Base-by-base conservation (phyloP, 768 basidiomycete species). In the Lactarius sanguifluus region DNA sequence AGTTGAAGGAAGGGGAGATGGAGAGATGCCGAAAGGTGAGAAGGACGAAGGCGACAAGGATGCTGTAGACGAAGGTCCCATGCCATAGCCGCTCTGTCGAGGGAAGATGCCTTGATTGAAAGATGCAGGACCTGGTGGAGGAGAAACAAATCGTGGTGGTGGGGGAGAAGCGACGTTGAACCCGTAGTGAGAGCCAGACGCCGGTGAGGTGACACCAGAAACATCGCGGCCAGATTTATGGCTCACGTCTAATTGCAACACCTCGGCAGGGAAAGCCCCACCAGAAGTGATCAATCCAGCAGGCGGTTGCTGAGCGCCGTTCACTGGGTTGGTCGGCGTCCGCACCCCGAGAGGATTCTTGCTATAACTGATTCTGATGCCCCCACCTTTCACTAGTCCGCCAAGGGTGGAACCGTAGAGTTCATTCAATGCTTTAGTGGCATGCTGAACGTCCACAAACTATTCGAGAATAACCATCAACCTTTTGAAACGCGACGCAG, bases 291-390 rank as follows among this genome's bases (percentile, higher is more conserved):
- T 36, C 56, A 67, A 36, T 25, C 64, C 41, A 57, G 61, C 61
- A 63, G 71, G 58, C 69, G 58, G 74, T 58, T 75, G 74, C 57
- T 73, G 75, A 64, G 73, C 45, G 58, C 72, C 68, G 45, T 62
- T 69, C 34, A 68, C 66, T 9, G 67, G 68, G 57, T 85, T 87
- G 16, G 88, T 90, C 13, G 91, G 88, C 9, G 90, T 91, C 57
- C 91, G 88, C 59, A 93, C 90, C 56, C 96, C 96, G n/a, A 98
- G 83, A 8, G 96, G 95, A 75, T 98, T 97, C 84, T 97, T 98
- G 79, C 94, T 96, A 78, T 96, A 99, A 8, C 95, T 97, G 62
- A 99, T 79, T 47, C 97, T 88, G 67, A 99, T 98, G n/a, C 94
- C 92, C 50, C 89, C 91, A 67, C 94, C 92, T 79, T 97, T 98